Evolutionary conservation across 148 eudicot genomes (phyloP).

Genomic region (Amaranthus cruentus): DNA sequence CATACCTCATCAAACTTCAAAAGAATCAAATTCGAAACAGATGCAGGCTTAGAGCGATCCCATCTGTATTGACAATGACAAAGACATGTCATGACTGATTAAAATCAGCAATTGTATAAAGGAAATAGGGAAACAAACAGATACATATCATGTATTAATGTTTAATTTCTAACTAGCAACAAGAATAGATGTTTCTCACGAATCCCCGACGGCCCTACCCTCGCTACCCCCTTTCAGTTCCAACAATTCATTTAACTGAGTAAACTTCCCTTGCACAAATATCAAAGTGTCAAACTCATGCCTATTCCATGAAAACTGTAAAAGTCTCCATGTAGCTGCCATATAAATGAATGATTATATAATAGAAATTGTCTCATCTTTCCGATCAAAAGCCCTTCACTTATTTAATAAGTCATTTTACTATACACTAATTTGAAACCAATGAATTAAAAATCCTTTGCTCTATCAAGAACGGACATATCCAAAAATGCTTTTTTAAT

Average conservation of each 20-base stretch:
- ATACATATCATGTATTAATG: neutral
- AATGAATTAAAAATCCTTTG: too few species aligned
- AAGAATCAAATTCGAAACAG: conserved; percentile 75
- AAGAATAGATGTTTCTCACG: neutral
- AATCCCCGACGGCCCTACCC: neutral
- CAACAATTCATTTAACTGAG: neutral
- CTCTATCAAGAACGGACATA: neutral
- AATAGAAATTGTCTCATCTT: neutral
- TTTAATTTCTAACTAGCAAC: neutral
- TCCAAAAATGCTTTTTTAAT: neutral
- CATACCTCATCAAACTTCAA: conserved; percentile 84
- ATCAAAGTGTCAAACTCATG: neutral
- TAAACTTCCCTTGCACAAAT: neutral
- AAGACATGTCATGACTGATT: neutral
- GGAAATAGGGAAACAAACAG: neutral
- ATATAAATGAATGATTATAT: neutral
- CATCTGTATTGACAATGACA: conserved; percentile 46
- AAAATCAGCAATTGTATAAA: neutral
- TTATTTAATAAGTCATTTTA: too few species aligned
- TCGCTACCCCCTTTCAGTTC: neutral
- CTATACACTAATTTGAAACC: too few species aligned
- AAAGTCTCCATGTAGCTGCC: neutral
- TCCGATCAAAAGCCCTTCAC: too few species aligned
- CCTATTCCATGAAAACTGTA: neutral
- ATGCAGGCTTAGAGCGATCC: conserved; percentile 82